Evolutionary conservation across 2,329 filamentous ascomycete species (phyloP).

Genomic region (Zelopaecilomyces penicillatus): DNA sequence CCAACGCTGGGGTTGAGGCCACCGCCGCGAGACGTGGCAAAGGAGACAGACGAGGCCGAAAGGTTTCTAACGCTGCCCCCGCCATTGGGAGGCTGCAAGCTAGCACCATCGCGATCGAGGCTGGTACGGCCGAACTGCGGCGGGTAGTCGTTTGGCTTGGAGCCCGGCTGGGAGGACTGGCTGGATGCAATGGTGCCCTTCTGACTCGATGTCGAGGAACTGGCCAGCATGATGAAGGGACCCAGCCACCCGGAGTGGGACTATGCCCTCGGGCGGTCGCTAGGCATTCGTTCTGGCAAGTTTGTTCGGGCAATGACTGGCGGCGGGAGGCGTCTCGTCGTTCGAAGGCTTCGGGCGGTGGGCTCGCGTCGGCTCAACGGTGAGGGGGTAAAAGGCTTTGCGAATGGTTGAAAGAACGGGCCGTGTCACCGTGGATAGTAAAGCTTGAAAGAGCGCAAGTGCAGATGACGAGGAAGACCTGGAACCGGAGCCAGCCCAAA

Average conservation of each 20-base stretch:
- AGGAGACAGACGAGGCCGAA: constrained; percentile 49
- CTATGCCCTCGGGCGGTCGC: constrained; percentile 26
- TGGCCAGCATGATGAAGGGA: constrained; percentile 24
- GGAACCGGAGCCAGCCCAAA: neutral
- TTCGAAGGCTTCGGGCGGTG: neutral
- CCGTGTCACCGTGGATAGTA: too few species aligned
- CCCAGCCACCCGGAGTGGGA: constrained; percentile 29
- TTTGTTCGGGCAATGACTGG: neutral
- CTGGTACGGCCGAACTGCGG: constrained; percentile 32
- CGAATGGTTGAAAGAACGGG: too few species aligned
- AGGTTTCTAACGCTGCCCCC: constrained; percentile 33
- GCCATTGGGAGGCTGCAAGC: constrained; percentile 43
- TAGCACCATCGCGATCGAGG: constrained; percentile 46
- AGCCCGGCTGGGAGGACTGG: constrained; percentile 26
- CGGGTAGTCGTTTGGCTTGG: constrained; percentile 25
- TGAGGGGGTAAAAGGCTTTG: too few species aligned
- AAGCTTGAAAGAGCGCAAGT: neutral
- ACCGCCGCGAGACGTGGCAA: constrained; percentile 52
- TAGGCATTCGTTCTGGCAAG: constrained; percentile 26
- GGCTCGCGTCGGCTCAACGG: too few species aligned
- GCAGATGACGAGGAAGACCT: neutral
- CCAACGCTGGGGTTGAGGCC: constrained; percentile 63
- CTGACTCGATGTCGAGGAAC: constrained; percentile 22
- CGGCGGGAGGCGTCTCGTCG: too few species aligned
- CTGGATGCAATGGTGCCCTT: constrained; percentile 23